A percentile compares a stretch with the other conserved stretches of the same genome.
These are phyloP conservation scores for Bacidia gigantensis DNA, from an alignment of 495 filamentous ascomycete species.

Conservation along the genomic window DNA sequence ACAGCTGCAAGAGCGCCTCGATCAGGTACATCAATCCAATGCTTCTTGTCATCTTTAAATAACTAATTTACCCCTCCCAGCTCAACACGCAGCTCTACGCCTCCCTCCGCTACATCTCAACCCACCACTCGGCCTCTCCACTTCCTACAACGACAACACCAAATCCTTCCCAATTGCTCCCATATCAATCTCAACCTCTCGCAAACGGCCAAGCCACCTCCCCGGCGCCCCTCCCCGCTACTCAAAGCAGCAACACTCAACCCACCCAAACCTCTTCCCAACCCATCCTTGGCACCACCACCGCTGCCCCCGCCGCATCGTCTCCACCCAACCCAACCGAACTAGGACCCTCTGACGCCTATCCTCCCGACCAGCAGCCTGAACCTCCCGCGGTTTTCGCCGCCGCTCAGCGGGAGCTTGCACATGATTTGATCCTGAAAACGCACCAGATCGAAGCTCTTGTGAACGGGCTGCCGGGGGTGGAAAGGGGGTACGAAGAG, in stretches of 20 bases:
- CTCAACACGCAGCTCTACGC: conserved; percentile 84
- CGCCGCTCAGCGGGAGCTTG: conserved; percentile 62
- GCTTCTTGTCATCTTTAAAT: background rate
- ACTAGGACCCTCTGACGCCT: conserved; percentile 8
- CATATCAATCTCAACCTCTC: background rate
- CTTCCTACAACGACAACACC: conserved; percentile 42
- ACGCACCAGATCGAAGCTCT: conserved; percentile 89
- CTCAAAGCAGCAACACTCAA: conserved; percentile 32
- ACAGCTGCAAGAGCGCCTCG: conserved; percentile 87
- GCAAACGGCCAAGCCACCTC: background rate
- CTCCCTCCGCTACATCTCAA: conserved; percentile 65
- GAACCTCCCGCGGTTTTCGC: conserved; percentile 54
- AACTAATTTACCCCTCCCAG: conserved; percentile 29
- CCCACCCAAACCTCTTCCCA: conserved; percentile 4
- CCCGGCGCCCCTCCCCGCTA: background rate
- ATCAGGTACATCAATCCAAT: conserved; percentile 46
- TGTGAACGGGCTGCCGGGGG: conserved; percentile 70
- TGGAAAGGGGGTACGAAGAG: conserved; percentile 70
- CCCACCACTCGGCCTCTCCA: conserved; percentile 62
- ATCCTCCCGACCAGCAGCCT: conserved; percentile 28
- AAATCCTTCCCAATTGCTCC: background rate
- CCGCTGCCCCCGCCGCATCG: background rate
- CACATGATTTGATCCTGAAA: conserved; percentile 74
- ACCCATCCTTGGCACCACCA: background rate
- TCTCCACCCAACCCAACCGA: conserved; percentile 18